Evolutionary conservation across 176 grass and related monocot species (phyloP), one percentile per base, ranked within the genome.

Genomic region (Zizania latifolia): DNA sequence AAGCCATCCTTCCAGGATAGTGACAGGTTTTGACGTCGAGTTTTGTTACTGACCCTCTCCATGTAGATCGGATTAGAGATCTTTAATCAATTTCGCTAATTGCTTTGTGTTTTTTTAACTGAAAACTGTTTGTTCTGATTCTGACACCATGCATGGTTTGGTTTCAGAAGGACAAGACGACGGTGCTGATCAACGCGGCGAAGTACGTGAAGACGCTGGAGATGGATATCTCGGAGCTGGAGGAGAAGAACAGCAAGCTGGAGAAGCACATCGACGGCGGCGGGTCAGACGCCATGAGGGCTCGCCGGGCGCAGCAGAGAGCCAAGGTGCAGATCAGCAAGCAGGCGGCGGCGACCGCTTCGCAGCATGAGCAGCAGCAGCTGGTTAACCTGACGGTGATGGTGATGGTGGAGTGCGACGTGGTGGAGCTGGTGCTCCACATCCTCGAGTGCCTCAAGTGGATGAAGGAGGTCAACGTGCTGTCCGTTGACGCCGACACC

Each of bases 81-180:
- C n/a, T n/a, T n/a, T n/a, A n/a, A n/a, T n/a, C n/a, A n/a, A n/a
- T n/a, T n/a, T n/a, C n/a, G n/a, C n/a, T n/a, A n/a, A n/a, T n/a
- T n/a, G n/a, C n/a, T n/a, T n/a, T n/a, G n/a, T n/a, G n/a, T n/a
- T n/a, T n/a, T n/a, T n/a, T n/a, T n/a, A n/a, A n/a, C n/a, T n/a
- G n/a, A n/a, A n/a, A 15, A 0, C 2, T 60, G 13, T 8, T 21
- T 23, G 19, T 1, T 24, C 10, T 24, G 4, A 8, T 7, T 26
- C 12, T 43, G 13, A 19, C 9, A 45, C 1, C 24, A 31, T 10
- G 3, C 2, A 15, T 58, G 6, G 0, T 57, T 10, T 27, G 7
- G 4, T 0, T 10, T 17, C 83, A 99, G 95, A 90, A 92, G 84
- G 95, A 99, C 85, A 99, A 94, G 75, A 92, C 89, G 60, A 90